Evolutionary conservation across 306 rosid species (phyloP), one percentile per base, ranked within the genome.

Genomic region (Pterocarpus santalinus): DNA sequence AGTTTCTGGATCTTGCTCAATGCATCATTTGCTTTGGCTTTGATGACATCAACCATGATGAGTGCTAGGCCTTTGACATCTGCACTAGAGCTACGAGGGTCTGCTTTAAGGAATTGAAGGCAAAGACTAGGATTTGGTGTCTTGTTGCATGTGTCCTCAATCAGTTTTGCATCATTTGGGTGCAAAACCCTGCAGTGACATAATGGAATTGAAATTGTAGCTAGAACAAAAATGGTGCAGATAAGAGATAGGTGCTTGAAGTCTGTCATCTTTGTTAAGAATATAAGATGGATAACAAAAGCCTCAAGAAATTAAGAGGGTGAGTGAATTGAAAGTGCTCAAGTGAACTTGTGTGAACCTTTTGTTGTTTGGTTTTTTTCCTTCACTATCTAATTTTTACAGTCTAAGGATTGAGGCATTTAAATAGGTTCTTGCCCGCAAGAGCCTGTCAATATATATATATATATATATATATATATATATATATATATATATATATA

Each of bases 101-200:
- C 82, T 1, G 86, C 38, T 44, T 35, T 12, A 17, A 87, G 76
- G 47, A 57, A 8, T 6, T 82, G 72, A 9, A 68, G 14, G 14
- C 87, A 90, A 2, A 90, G 60, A 36, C 16, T 8, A 10, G 57
- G 56, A 15, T 39, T 16, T 5, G 86, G 92, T 1, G 91, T 89
- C 6, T 53, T 2, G 17, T 22, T 56, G 77, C 88, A 85, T 66
- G 86, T 80, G 58, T 62, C 53, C 5, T 68, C 47, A 1, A 86
- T 79, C 13, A 81, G 64, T 4, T 14, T 62, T 17, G 55, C 72
- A 39, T 81, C 68, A 4, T 32, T 57, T 57, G 79, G 68, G 1
- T 51, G 8, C 2, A 15, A 13, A 1, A n/a, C 30, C 32, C 67
- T 32, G 64, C 79, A 57, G 5, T 80, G 80, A 34, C 60, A 65